phyloP scores from a whole-genome alignment of 768 basidiomycete species.

The Tylopilus felleus region DNA sequence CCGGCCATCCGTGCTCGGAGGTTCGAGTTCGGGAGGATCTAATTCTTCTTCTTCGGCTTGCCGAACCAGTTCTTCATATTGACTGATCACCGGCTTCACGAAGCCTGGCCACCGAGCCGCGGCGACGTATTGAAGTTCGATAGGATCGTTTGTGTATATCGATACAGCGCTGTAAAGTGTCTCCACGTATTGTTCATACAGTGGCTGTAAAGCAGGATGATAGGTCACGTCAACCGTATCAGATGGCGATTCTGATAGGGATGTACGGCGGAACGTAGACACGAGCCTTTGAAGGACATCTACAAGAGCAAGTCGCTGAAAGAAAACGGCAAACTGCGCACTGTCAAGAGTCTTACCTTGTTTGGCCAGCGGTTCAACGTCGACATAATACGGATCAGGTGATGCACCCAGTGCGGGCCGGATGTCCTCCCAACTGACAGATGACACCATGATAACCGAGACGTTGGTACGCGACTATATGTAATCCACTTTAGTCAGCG shows the following conservation, averaged over 20 bases:
- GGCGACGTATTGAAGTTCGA: constrained; percentile 72
- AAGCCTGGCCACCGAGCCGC: constrained; percentile 82
- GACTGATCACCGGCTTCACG: constrained; percentile 61
- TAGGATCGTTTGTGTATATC: constrained; percentile 60
- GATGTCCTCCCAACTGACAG: constrained; percentile 67
- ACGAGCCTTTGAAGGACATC: constrained; percentile 38
- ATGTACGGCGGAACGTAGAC: constrained; percentile 34
- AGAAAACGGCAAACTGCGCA: neutral
- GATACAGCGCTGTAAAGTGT: constrained; percentile 59
- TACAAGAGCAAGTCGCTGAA: constrained; percentile 8
- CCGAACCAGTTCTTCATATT: constrained; percentile 29
- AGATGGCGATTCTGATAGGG: constrained; percentile 1
- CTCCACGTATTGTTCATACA: constrained; percentile 63
- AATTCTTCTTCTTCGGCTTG: constrained; percentile 22
- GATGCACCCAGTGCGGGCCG: constrained; percentile 67
- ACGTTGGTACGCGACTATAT: constrained; percentile 59
- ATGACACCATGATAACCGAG: constrained; percentile 60
- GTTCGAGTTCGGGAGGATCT: constrained; percentile 29
- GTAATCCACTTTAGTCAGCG: constrained; percentile 3
- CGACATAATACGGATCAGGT: constrained; percentile 68
- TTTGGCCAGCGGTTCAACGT: constrained; percentile 51
- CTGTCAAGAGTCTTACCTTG: constrained; percentile 42
- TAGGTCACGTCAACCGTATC: constrained; percentile 35
- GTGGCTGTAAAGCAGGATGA: constrained; percentile 50
- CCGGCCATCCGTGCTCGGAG: constrained; percentile 56